phyloP scores from a whole-genome alignment of 2,329 filamentous ascomycete genomes.

The Cytospora schulzeri region DNA sequence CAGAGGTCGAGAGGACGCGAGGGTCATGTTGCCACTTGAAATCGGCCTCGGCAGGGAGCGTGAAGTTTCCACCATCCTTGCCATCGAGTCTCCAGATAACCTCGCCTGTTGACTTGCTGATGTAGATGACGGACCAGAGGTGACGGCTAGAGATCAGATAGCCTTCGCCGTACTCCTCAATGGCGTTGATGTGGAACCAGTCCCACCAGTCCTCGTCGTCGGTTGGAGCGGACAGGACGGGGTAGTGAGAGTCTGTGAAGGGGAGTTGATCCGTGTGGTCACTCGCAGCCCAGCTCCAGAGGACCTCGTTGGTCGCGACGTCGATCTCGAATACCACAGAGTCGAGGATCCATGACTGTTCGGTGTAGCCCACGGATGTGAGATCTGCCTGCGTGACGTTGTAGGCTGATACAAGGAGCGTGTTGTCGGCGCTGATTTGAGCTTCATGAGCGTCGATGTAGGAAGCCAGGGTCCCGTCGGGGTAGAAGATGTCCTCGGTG shows the following conservation, averaged over 20 bases:
- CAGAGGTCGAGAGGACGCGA: conserved; percentile 11
- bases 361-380: conserved; percentile 31
- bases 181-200: conserved; percentile 58
- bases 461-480: conserved; percentile 23
- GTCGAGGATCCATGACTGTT: conserved; percentile 37
- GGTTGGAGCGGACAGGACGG: conserved; percentile 29
- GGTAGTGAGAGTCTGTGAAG: conserved; percentile 15
- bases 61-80: conserved; percentile 19
- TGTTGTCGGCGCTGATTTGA: conserved; percentile 41
- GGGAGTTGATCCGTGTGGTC: conserved; percentile 20
- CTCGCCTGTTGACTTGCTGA: conserved; percentile 49
- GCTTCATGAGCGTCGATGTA: conserved; percentile 41
- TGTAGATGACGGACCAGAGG: conserved; percentile 47
- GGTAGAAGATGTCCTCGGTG: conserved; percentile 11
- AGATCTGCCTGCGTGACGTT: conserved; percentile 33
- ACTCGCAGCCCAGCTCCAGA: conserved; percentile 35
- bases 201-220: conserved; percentile 46
- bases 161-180: conserved; percentile 52
- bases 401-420: conserved; percentile 45
- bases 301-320: conserved; percentile 47
- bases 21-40: conserved; percentile 24
- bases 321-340: conserved; percentile 45
- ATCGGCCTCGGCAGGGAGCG: conserved; percentile 6
- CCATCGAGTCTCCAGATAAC: conserved; percentile 47
- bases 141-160: conserved; percentile 56